A percentile compares a stretch with the other conserved stretches of the same genome.
Evolutionary conservation across 495 filamentous ascomycete species (phyloP).

Genomic region (Glutinoglossum americanum): DNA sequence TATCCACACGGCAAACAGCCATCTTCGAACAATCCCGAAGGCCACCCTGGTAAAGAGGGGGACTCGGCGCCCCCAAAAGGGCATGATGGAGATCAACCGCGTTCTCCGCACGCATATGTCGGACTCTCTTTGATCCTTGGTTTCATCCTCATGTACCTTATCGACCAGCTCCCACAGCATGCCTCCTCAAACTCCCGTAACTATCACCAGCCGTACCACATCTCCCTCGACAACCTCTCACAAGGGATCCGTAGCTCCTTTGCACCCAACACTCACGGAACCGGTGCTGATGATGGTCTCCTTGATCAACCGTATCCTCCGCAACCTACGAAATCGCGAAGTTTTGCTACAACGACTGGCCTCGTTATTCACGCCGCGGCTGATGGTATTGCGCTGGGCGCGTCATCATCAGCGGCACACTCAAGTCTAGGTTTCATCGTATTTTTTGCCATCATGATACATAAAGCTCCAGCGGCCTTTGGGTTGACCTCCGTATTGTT

Average conservation of each 20-base stretch:
- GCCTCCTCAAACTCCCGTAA: slow-evolving; percentile 32
- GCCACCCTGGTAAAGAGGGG: neutral
- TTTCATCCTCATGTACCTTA: slow-evolving; percentile 91
- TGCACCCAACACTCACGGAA: slow-evolving; percentile 26
- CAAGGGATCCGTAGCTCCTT: slow-evolving; percentile 26
- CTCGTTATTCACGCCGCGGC: slow-evolving; percentile 91
- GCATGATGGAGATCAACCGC: neutral
- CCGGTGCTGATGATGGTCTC: slow-evolving; percentile 17
- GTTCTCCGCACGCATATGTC: slow-evolving; percentile 43
- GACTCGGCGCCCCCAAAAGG: neutral
- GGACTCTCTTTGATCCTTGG: slow-evolving; percentile 71
- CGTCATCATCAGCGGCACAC: slow-evolving; percentile 48
- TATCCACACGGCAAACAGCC: neutral
- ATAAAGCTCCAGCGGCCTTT: slow-evolving; percentile 93
- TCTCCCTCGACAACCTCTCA: slow-evolving; percentile 59
- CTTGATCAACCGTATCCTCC: neutral
- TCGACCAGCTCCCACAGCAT: slow-evolving; percentile 69
- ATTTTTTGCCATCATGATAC: slow-evolving; percentile 89
- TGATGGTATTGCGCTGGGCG: slow-evolving; percentile 91
- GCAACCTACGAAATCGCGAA: neutral
- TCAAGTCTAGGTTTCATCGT: slow-evolving; percentile 66
- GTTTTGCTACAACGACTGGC: slow-evolving; percentile 54
- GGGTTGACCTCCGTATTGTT: slow-evolving; percentile 75
- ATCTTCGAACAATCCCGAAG: neutral
- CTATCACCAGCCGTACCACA: slow-evolving; percentile 39